These are phyloP conservation scores for Comarum palustre DNA, from an alignment of 306 rosid genomes.

Conservation along the genomic window DNA sequence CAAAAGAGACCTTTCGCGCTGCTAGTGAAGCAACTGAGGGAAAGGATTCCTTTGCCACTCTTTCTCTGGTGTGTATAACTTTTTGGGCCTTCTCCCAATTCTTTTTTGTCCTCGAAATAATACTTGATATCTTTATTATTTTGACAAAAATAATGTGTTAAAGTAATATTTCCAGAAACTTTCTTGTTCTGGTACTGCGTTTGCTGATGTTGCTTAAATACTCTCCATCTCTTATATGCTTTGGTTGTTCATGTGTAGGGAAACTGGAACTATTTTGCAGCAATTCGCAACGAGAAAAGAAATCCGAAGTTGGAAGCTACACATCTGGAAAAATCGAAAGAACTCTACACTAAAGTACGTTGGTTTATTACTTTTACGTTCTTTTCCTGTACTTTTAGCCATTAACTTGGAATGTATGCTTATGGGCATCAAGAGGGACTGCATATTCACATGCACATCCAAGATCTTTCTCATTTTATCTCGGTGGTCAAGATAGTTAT, in stretches of 20 bases:
- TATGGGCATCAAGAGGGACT: neutral
- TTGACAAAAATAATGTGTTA: neutral
- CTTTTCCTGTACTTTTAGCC: slow-evolving; percentile 8
- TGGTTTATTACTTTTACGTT: slow-evolving; percentile 11
- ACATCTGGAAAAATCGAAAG: slow-evolving; percentile 96
- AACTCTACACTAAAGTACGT: slow-evolving; percentile 75
- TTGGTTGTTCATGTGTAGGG: slow-evolving; percentile 57
- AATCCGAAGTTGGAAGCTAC: slow-evolving; percentile 98
- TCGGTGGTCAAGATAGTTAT: neutral
- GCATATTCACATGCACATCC: neutral
- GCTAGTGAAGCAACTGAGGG: slow-evolving; percentile 96
- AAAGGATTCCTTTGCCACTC: slow-evolving; percentile 89
- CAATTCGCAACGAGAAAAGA: slow-evolving; percentile 97
- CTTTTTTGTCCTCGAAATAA: slow-evolving; percentile 10
- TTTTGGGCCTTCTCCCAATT: slow-evolving; percentile 26
- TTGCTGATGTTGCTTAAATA: slow-evolving; percentile 2
- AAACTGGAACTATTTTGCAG: slow-evolving; percentile 98
- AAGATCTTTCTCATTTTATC: neutral
- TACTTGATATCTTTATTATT: neutral
- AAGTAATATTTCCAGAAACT: neutral
- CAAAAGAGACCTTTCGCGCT: slow-evolving; percentile 93
- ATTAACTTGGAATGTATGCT: slow-evolving; percentile 9
- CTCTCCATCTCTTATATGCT: slow-evolving; percentile 25
- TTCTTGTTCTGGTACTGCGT: neutral
- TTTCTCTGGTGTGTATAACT: slow-evolving; percentile 64